phyloP scores from a whole-genome alignment of 1,284 basidiomycete genomes.

The Cystobasidiaceae sp. region DNA sequence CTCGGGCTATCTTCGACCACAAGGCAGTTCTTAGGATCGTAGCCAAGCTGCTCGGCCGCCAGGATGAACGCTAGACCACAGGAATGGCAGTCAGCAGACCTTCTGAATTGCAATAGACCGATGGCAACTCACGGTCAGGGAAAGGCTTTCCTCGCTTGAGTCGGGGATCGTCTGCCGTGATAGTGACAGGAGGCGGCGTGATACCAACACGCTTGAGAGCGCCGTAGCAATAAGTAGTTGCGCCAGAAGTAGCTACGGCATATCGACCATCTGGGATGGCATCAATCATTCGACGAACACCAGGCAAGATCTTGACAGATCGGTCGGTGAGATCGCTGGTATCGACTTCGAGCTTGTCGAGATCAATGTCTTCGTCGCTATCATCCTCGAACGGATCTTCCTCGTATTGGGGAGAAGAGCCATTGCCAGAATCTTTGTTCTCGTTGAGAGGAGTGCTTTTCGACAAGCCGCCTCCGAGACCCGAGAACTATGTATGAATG shows the following conservation, averaged over 20 bases:
- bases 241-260: conserved; percentile 70
- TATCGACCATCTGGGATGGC: conserved; percentile 63
- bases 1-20: conserved; percentile 71
- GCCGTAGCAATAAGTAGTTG: conserved; percentile 52
- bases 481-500: conserved; percentile 31
- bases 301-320: conserved; percentile 63
- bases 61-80: conserved; percentile 68
- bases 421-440: conserved; percentile 39
- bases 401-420: conserved; percentile 43
- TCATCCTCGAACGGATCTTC: conserved; percentile 53
- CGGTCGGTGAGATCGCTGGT: conserved; percentile 40
- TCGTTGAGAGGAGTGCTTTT: conserved; percentile 46
- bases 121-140: conserved; percentile 30
- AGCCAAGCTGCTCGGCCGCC: conserved; percentile 66
- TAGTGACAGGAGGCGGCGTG: conserved; percentile 63
- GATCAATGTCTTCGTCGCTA: conserved; percentile 58
- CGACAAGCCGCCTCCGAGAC: conserved; percentile 16
- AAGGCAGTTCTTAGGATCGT: conserved; percentile 53
- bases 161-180: conserved; percentile 67
- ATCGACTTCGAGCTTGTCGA: conserved; percentile 46
- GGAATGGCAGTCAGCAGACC: conserved; percentile 35
- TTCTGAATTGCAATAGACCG: conserved; percentile 44
- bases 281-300: conserved; percentile 63
- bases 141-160: conserved; percentile 46
- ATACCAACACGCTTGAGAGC: conserved; percentile 69